phyloP scores from a whole-genome alignment of 805 yeast species.

The Isabelozyma pseudorhagii region DNA sequence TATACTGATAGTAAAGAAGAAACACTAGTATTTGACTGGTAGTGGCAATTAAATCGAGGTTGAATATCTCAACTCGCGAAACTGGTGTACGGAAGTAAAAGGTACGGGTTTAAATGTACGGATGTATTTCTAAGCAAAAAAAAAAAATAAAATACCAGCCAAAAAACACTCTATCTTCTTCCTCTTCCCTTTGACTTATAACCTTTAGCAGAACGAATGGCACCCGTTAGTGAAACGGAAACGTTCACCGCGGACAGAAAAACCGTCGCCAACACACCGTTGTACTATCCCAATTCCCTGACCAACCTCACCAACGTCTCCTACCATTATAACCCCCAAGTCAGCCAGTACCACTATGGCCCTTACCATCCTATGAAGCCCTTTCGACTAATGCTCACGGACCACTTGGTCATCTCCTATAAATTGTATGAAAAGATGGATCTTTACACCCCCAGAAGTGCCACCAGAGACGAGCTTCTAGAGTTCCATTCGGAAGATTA shows the following conservation, averaged over 20 bases:
- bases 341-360: slow-evolving; percentile 83
- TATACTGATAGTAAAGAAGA: neutral
- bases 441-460: slow-evolving; percentile 76
- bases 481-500: slow-evolving; percentile 89
- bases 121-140: too few relatives aligned
- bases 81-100: too few relatives aligned
- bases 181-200: neutral
- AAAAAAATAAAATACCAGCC: neutral
- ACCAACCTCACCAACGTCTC: slow-evolving; percentile 61
- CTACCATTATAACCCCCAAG: slow-evolving; percentile 83
- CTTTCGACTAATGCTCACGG: slow-evolving; percentile 87
- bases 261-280: slow-evolving; percentile 30
- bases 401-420: slow-evolving; percentile 82
- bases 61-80: too few relatives aligned
- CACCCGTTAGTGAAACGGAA: slow-evolving; percentile 13
- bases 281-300: slow-evolving; percentile 19
- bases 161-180: neutral
- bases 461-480: slow-evolving; percentile 74
- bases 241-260: slow-evolving; percentile 34
- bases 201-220: slow-evolving; percentile 1
- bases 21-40: neutral
- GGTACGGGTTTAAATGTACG: too few relatives aligned
- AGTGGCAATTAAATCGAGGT: neutral
- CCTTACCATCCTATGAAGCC: slow-evolving; percentile 99
- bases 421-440: slow-evolving; percentile 90